Evolutionary conservation across 768 basidiomycete species (phyloP).

Genomic region (Mycena capillaripes): DNA sequence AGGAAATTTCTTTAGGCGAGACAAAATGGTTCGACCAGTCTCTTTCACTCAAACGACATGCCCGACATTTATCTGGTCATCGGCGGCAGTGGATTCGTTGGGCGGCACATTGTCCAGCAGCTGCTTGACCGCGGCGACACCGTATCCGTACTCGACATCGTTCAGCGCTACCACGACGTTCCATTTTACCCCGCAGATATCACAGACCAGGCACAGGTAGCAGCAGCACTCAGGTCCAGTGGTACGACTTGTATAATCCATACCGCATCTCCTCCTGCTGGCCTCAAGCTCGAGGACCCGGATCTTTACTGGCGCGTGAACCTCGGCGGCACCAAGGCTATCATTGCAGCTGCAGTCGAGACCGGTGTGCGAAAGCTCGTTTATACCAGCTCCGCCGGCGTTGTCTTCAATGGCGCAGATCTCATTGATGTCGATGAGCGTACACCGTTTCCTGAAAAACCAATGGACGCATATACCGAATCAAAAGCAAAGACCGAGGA

Average conservation of each 20-base stretch:
- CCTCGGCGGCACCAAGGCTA: constrained; percentile 88
- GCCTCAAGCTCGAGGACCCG: constrained; percentile 62
- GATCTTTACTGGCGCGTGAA: constrained; percentile 93
- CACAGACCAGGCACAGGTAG: constrained; percentile 79
- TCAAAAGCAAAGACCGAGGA: constrained; percentile 93
- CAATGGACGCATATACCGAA: constrained; percentile 93
- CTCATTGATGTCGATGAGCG: constrained; percentile 93
- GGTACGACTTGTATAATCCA: constrained; percentile 94
- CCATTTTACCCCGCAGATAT: constrained; percentile 94
- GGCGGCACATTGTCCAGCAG: constrained; percentile 91
- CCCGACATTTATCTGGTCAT: constrained; percentile 89
- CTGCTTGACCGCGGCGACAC: constrained; percentile 83
- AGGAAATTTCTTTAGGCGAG: not conserved
- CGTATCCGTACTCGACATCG: constrained; percentile 92
- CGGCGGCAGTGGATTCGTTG: constrained; percentile 94
- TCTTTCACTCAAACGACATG: constrained; percentile 7
- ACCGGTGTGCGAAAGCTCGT: constrained; percentile 88
- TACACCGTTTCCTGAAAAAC: constrained; percentile 75
- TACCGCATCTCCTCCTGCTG: constrained; percentile 88
- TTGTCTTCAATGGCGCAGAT: constrained; percentile 88
- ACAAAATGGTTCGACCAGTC: not conserved
- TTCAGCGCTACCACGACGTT: constrained; percentile 89
- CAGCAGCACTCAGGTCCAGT: constrained; percentile 82
- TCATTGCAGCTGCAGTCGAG: constrained; percentile 85
- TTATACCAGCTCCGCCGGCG: constrained; percentile 94